These are phyloP conservation scores for Hypoxylon crocopeplum DNA, from an alignment of 495 filamentous ascomycete species.

Conservation along the genomic window DNA sequence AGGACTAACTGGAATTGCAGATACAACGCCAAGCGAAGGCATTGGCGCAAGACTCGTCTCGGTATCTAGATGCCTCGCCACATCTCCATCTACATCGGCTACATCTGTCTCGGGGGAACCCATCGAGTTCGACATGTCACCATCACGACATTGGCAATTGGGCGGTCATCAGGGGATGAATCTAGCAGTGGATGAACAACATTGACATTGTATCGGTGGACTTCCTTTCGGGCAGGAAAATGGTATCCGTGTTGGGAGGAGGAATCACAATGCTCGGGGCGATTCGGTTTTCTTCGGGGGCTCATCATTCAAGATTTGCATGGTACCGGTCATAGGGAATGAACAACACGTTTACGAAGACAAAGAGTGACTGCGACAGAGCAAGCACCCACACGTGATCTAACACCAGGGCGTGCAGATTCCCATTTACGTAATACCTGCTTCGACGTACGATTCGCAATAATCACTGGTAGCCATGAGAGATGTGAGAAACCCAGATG, in stretches of 20 bases:
- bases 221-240: constrained; percentile 15
- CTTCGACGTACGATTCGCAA: too few relatives aligned
- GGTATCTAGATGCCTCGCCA: constrained; percentile 75
- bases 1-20: constrained; percentile 53
- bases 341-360: constrained; percentile 41
- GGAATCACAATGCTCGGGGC: constrained; percentile 33
- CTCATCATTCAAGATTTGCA: constrained; percentile 40
- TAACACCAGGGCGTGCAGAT: too few relatives aligned
- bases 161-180: constrained; percentile 16
- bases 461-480: too few relatives aligned
- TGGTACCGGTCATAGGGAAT: constrained; percentile 45
- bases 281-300: constrained; percentile 39
- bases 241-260: constrained; percentile 12
- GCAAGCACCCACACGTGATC: too few relatives aligned
- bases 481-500: too few relatives aligned
- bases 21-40: constrained; percentile 99
- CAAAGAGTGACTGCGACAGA: not conserved
- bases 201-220: constrained; percentile 20
- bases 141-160: constrained; percentile 13
- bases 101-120: constrained; percentile 28
- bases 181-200: constrained; percentile 26
- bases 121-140: constrained; percentile 31
- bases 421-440: too few relatives aligned
- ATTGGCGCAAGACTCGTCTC: constrained; percentile 99
- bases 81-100: constrained; percentile 42